Evolutionary conservation across 208 protist genomes (phyloP), one percentile per base, ranked within the genome.

Genomic region (Lotmaria passim): DNA sequence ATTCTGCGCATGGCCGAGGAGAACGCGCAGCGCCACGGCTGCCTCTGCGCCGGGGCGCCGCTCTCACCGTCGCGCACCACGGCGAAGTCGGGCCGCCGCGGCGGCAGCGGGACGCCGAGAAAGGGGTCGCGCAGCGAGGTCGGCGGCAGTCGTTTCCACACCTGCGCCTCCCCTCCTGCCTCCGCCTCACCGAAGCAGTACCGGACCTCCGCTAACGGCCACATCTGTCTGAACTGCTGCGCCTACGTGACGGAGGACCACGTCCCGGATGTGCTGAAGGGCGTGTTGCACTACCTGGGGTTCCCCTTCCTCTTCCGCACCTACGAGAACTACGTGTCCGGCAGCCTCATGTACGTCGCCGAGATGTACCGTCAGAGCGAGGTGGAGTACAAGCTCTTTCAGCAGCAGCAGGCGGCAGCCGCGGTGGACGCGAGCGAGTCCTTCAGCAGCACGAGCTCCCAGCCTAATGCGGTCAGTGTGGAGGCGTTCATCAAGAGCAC

Each of bases 341-440:
- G 73, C 8, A 46, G 36, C 34, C 26, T 75, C 31, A 58, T 57
- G 51, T 72, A 75, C 62, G 76, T 79, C 19, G 77, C 79, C 24
- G 83, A 89, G 75, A 17, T 85, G 26, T 93, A 90, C 51, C 81
- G 82, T 19, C 78, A 89, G 69, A 75, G 62, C 52, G 61, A 67
- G 46, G 59, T 69, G 26, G 71, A 77, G 48, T 77, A 71, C 57
- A 17, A 28, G 17, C 12, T 72, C 0, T 46, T 67, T 7, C 65
- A 68, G 55, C 55, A 60, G 55, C 50, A 68, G 33, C 44, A 67
- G 23, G 21, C 38, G 59, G 26, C 15, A 19, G 7, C 3, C 19
- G 19, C 30, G n/a, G 23, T 38, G 39, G 34, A 56, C 31, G 43
- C 14, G 12, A 36, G 21, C 26, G 28, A 8, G 3, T 3, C 30